Conservation (phyloP, 495 filamentous ascomycete genomes). For the Neurospora cerealis region DNA sequence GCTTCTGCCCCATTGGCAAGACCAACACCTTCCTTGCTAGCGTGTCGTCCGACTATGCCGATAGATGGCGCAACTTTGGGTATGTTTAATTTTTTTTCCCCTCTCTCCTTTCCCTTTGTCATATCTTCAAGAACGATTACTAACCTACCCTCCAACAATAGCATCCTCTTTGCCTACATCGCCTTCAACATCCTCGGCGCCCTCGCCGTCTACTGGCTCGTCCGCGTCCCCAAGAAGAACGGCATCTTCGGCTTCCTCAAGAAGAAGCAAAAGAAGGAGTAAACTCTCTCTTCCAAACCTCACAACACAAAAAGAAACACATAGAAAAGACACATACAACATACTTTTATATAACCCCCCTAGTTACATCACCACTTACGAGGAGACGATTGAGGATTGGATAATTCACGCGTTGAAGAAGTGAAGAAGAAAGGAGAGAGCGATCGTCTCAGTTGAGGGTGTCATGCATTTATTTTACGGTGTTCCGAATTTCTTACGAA, state of each 20-base stretch:
- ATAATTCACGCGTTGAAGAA: background rate
- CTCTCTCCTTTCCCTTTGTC: background rate
- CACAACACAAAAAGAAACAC: background rate
- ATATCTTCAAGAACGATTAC: background rate
- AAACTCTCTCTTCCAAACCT: background rate
- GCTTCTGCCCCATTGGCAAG: slow-evolving; percentile 47
- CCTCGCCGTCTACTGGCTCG: slow-evolving; percentile 67
- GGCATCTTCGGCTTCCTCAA: slow-evolving; percentile 5
- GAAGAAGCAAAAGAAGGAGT: slow-evolving; percentile 19
- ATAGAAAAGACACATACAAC: background rate
- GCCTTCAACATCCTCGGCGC: slow-evolving; percentile 70
- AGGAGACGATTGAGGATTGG: background rate
- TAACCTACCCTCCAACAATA: slow-evolving; percentile 11
- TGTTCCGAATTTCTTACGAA: background rate
- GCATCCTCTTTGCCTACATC: slow-evolving; percentile 54
- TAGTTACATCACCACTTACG: background rate
- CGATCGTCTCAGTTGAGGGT: background rate
- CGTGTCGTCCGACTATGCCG: slow-evolving; percentile 39
- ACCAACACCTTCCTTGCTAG: slow-evolving; percentile 53
- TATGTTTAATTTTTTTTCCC: slow-evolving; percentile 6
- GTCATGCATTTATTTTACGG: background rate
- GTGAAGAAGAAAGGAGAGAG: background rate
- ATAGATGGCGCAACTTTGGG: slow-evolving; percentile 65
- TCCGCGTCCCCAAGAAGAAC: slow-evolving; percentile 62
- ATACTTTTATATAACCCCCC: background rate